phyloP scores from a whole-genome alignment of 2,329 filamentous ascomycete species.

The Colletotrichum neosansevieriae region DNA sequence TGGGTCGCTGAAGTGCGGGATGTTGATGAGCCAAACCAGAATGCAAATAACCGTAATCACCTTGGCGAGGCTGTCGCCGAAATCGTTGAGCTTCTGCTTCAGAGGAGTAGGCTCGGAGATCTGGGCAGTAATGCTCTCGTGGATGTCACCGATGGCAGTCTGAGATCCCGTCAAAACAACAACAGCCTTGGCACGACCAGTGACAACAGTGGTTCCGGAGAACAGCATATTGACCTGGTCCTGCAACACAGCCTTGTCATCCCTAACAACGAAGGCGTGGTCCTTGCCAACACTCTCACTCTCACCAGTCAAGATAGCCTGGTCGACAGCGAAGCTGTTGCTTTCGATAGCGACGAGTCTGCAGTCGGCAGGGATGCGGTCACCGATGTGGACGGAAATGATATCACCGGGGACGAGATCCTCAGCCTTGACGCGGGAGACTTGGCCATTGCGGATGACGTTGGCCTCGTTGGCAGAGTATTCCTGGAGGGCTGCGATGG shows the following conservation, averaged over 20 bases:
- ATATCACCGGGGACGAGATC: constrained; percentile 96
- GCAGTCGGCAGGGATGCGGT: constrained; percentile 95
- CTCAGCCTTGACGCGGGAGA: constrained; percentile 91
- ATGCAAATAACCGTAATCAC: constrained; percentile 98
- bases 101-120: constrained; percentile 97
- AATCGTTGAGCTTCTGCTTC: constrained; percentile 99
- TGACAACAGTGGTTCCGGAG: constrained; percentile 97
- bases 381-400: constrained; percentile 87
- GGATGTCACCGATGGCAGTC: constrained; percentile 98
- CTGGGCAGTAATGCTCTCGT: constrained; percentile 97
- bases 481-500: constrained; percentile 97
- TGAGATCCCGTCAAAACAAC: constrained; percentile 90
- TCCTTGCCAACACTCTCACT: constrained; percentile 97
- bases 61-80: constrained; percentile 95
- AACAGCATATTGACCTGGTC: constrained; percentile 99
- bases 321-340: constrained; percentile 97
- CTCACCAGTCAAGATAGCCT: constrained; percentile 96
- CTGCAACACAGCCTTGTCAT: constrained; percentile 91
- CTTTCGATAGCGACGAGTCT: constrained; percentile 90
- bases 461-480: constrained; percentile 99
- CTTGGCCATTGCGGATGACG: constrained; percentile 85
- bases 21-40: constrained; percentile 98
- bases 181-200: constrained; percentile 89
- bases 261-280: constrained; percentile 72
- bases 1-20: constrained; percentile 95